Evolutionary conservation across 208 protist species (phyloP), one percentile per base, ranked within the genome.

Genomic region (Trichomonas gallinae): DNA sequence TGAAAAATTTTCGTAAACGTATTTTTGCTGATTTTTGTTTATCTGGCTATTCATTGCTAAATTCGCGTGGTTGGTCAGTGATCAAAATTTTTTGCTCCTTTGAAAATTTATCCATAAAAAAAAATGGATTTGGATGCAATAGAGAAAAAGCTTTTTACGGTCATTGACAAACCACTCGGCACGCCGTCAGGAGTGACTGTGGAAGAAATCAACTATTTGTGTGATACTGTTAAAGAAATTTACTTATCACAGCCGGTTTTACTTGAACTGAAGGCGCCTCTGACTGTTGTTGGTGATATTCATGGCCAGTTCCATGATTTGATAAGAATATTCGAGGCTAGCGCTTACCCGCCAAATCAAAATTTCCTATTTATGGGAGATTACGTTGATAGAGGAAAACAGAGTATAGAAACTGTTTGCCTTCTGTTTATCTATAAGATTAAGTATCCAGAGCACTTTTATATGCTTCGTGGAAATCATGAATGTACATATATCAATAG

Each of bases 301-400:
- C 99, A 99, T 97, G 99, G 99, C 8, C 99, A 99, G 98, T 99
- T 99, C 97, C 99, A 99, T 97, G 99, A 99, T 98, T 98, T 99
- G 81, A 98, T 99, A 36, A 98, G 99, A 31, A 98, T 99, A 4
- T 99, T 99, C 97, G 99, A 99, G 97, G 99, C 99, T 97, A 99
- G n/a, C 4, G 40, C 36, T 36, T 82, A 81, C 10, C 93, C 93
- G 11, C 46, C 51, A 40, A 21, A 82, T 17, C 97, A 99, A 0
- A 99, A 99, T 97, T 99, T 99, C 97, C 98, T 99, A n/a, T 99
- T 99, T 97, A 98, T 99, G 11, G 99, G 97, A 9, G 97, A 99
- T 97, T 99, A 99, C 98, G 99, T 99, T 93, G 99, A 99, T 96
- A 98, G 99, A 97, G 99, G 99, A 63, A 99, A 99, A 97, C 99